Conservation (phyloP, 495 filamentous ascomycete genomes). For the Penicillium soppii region DNA sequence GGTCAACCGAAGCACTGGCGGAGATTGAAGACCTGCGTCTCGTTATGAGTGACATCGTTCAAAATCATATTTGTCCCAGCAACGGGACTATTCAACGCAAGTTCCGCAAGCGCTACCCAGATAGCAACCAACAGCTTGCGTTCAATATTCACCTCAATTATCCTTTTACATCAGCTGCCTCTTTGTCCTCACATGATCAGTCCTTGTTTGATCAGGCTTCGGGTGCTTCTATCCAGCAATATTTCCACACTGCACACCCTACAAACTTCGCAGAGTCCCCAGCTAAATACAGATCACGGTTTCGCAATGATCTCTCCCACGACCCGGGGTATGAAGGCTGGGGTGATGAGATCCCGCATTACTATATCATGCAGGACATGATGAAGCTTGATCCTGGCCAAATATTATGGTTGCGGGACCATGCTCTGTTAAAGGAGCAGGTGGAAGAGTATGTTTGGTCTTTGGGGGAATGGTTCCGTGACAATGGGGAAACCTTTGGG, state of each 20-base stretch:
- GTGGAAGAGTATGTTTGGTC: slow-evolving; percentile 53
- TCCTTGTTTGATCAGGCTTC: slow-evolving; percentile 5
- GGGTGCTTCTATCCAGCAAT: slow-evolving; percentile 12
- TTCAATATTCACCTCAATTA: slow-evolving; percentile 57
- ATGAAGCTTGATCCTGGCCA: slow-evolving; percentile 62
- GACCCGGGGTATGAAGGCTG: slow-evolving; percentile 49
- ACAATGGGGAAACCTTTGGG: slow-evolving; percentile 62
- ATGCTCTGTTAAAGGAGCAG: slow-evolving; percentile 51
- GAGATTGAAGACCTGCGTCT: slow-evolving; percentile 55
- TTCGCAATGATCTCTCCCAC: slow-evolving; percentile 39
- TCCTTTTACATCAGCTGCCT: slow-evolving; percentile 21
- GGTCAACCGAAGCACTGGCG: slow-evolving; percentile 50
- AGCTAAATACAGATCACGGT: slow-evolving; percentile 30
- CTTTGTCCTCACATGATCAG: neutral
- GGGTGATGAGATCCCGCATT: slow-evolving; percentile 63
- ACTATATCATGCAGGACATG: slow-evolving; percentile 67
- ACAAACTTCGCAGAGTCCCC: slow-evolving; percentile 17
- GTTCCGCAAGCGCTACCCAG: slow-evolving; percentile 54
- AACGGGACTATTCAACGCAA: slow-evolving; percentile 59
- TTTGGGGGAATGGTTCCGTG: slow-evolving; percentile 60
- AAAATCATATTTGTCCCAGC: slow-evolving; percentile 58
- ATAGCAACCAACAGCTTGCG: slow-evolving; percentile 44
- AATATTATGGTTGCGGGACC: slow-evolving; percentile 54
- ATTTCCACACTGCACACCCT: slow-evolving; percentile 26
- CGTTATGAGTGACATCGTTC: slow-evolving; percentile 51